Evolutionary conservation across 495 filamentous ascomycete species (phyloP), one percentile per base, ranked within the genome.

Genomic region (Elaphomyces granulatus): DNA sequence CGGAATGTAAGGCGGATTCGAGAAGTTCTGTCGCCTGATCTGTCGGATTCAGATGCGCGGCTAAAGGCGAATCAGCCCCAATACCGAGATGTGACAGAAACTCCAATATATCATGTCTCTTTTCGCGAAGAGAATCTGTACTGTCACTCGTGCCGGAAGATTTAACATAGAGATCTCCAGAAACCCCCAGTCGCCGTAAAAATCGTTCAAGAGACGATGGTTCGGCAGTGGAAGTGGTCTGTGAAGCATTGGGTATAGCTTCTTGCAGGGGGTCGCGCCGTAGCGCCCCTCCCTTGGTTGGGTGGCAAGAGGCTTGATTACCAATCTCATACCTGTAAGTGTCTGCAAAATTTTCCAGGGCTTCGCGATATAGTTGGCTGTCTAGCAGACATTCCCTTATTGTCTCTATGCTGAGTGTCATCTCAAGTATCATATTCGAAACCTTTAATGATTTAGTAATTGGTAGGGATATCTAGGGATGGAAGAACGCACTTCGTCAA

Each of bases 161-260:
- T 46, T 3, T 55, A 55, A 28, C 12, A 12, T 12, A 12, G 12
- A 12, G 23, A 44, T 60, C 58, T 4, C 47, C 45, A 7, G 56
- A 49, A 15, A 67, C 32, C 1, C 61, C 64, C 9, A 61, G 44
- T 12, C 60, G 63, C 19, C 63, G 61, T 35, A 66, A 40, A 12
- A 66, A 41, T 21, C 46, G 55, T 32, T 60, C 56, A 2, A 67
- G 42, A 19, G 47, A n/a, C n/a, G n/a, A n/a, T n/a, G n/a, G n/a
- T n/a, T n/a, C n/a, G n/a, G n/a, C n/a, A n/a, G n/a, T n/a, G n/a
- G n/a, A n/a, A n/a, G n/a, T n/a, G n/a, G n/a, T n/a, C n/a, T n/a
- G n/a, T n/a, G n/a, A n/a, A n/a, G n/a, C n/a, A n/a, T n/a, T n/a
- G n/a, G n/a, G n/a, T n/a, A n/a, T n/a, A n/a, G n/a, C n/a, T n/a